These are phyloP conservation scores for Lactifluus pinguis DNA, from an alignment of 768 basidiomycete species.

Conservation along the genomic window DNA sequence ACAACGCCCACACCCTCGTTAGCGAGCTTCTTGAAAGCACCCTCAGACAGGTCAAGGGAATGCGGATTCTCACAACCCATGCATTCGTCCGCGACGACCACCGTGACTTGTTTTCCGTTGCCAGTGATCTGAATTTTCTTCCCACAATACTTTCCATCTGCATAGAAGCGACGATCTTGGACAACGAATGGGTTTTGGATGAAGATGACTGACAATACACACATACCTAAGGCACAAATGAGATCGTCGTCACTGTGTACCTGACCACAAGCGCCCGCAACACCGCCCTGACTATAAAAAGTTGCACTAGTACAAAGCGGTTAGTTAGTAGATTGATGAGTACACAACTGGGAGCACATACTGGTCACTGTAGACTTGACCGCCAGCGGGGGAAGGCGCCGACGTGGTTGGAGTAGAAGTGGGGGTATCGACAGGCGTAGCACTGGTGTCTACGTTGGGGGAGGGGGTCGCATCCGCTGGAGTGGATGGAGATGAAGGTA, in stretches of 20 bases:
- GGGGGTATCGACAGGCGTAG: too few species aligned
- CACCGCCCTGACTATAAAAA: constrained; percentile 41
- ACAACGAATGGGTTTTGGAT: not conserved
- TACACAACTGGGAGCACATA: not conserved
- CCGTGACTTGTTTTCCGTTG: constrained; percentile 50
- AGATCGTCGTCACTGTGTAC: constrained; percentile 44
- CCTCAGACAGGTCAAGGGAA: constrained; percentile 68
- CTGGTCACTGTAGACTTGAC: not conserved
- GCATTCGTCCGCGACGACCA: constrained; percentile 70
- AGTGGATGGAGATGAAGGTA: not conserved
- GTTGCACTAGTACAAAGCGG: constrained; percentile 28
- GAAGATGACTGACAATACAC: not conserved
- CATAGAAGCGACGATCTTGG: constrained; percentile 44
- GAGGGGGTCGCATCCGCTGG: not conserved
- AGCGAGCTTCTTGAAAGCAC: constrained; percentile 56
- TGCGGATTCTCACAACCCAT: constrained; percentile 44
- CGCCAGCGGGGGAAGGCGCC: not conserved
- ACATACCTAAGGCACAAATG: constrained; percentile 57
- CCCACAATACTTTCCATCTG: constrained; percentile 52
- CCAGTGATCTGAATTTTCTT: constrained; percentile 55
- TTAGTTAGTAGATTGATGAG: not conserved
- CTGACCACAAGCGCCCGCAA: constrained; percentile 72
- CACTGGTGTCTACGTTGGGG: not conserved
- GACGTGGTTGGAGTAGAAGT: not conserved
- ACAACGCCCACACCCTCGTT: constrained; percentile 42